Percentiles rank a stretch among this genome's conserved stretches.
These are phyloP conservation scores for Tricladium varicosporioides DNA, from an alignment of 2,329 filamentous ascomycete genomes.

Conservation along the genomic window DNA sequence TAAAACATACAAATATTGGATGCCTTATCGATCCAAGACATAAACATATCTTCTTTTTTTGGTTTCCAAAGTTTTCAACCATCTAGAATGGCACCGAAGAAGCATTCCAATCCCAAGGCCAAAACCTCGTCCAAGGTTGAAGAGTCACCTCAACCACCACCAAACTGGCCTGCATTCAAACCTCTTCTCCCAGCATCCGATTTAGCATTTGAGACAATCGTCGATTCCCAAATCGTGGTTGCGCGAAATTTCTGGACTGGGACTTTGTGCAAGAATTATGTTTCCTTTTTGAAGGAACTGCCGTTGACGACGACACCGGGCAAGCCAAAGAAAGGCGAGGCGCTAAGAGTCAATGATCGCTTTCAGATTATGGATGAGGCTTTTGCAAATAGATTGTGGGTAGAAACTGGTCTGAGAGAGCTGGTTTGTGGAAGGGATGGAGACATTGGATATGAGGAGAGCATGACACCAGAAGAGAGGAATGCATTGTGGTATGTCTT, in stretches of 20 bases:
- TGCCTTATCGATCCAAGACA: neutral
- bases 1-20: neutral
- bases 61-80: neutral
- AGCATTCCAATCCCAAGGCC: slow-evolving; percentile 21
- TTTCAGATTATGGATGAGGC: slow-evolving; percentile 75
- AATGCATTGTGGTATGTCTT: slow-evolving; percentile 30
- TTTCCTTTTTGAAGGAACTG: slow-evolving; percentile 57
- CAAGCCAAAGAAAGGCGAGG: slow-evolving; percentile 65
- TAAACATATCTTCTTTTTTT: neutral
- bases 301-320: slow-evolving; percentile 63
- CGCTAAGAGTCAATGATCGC: slow-evolving; percentile 81
- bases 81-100: slow-evolving; percentile 21
- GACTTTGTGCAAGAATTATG: slow-evolving; percentile 61
- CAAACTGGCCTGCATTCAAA: slow-evolving; percentile 60
- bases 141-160: slow-evolving; percentile 29
- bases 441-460: slow-evolving; percentile 25
- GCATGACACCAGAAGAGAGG: slow-evolving; percentile 26
- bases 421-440: slow-evolving; percentile 27
- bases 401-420: slow-evolving; percentile 69
- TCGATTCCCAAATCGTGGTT: slow-evolving; percentile 61
- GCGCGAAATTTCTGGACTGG: slow-evolving; percentile 61
- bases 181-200: slow-evolving; percentile 54
- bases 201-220: slow-evolving; percentile 50
- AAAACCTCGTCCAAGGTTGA: slow-evolving; percentile 3
- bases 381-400: slow-evolving; percentile 78